Evolutionary conservation across 345 rosid genomes (phyloP).

Genomic region (Luvunga scandens): DNA sequence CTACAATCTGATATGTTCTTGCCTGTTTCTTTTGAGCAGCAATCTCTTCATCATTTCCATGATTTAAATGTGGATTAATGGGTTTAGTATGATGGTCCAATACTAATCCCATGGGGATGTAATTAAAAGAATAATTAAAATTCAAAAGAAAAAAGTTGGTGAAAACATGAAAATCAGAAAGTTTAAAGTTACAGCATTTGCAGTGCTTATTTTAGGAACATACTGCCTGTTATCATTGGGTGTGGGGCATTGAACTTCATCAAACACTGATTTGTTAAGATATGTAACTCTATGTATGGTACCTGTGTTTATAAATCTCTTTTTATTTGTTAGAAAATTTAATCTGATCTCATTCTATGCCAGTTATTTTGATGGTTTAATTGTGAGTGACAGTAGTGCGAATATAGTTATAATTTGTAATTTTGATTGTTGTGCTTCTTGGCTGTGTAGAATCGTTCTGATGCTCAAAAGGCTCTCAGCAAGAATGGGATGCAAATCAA

Average conservation of each 20-base stretch:
- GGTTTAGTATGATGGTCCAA: not conserved
- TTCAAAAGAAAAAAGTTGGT: not conserved
- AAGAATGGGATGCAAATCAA: slow-evolving; percentile 86
- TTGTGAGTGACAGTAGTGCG: not conserved
- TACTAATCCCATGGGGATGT: not conserved
- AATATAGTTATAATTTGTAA: not conserved
- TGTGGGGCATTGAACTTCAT: not conserved
- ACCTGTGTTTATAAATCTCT: not conserved
- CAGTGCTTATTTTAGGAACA: not conserved
- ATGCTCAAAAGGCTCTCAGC: slow-evolving; percentile 89
- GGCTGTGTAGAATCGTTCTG: slow-evolving; percentile 65
- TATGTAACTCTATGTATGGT: not conserved
- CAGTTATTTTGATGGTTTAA: not conserved
- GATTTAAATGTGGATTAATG: not conserved
- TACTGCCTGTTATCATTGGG: not conserved
- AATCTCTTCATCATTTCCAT: not conserved
- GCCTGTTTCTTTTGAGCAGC: not conserved
- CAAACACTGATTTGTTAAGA: not conserved
- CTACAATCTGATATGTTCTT: not conserved
- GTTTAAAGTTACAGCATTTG: not conserved
- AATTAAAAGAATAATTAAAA: no score
- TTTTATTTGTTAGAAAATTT: not conserved
- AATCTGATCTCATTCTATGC: not conserved
- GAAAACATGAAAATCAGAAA: not conserved
- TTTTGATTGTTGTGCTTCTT: not conserved